Percentiles rank a stretch among this genome's conserved stretches.
These are phyloP conservation scores for Aspergillus floridensis DNA, from an alignment of 2,329 filamentous ascomycete species.

Conservation along the genomic window DNA sequence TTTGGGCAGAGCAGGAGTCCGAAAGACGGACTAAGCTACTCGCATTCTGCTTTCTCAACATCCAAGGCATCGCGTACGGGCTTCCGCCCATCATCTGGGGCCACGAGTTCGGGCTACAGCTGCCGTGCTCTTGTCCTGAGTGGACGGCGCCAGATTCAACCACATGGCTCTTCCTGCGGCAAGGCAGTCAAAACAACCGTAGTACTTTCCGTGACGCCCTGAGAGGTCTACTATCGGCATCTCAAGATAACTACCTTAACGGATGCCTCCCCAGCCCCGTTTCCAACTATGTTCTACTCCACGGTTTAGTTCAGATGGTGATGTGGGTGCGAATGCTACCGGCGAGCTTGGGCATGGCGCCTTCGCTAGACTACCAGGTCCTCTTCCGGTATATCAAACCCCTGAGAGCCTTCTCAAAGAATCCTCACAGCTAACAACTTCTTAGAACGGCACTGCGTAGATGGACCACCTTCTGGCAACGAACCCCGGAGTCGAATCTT, in stretches of 20 bases:
- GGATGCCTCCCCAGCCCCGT: neutral
- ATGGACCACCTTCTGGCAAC: slow-evolving; percentile 10
- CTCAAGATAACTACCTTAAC: neutral
- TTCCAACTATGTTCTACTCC: slow-evolving; percentile 5
- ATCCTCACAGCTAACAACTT: neutral
- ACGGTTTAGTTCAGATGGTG: slow-evolving; percentile 6
- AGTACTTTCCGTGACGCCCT: neutral
- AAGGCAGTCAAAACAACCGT: neutral
- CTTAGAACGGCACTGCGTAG: neutral
- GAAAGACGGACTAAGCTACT: slow-evolving; percentile 6
- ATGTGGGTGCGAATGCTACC: neutral
- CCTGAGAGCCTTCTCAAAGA: neutral
- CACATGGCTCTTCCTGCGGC: slow-evolving; percentile 6
- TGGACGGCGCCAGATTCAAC: slow-evolving; percentile 7
- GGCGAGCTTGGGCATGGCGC: neutral
- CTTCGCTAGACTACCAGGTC: neutral
- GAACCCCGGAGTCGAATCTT: slow-evolving; percentile 9
- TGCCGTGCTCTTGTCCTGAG: slow-evolving; percentile 9
- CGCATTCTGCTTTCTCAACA: slow-evolving; percentile 9
- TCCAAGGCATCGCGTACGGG: slow-evolving; percentile 5
- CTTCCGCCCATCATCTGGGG: neutral
- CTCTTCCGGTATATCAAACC: neutral
- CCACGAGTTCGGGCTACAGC: slow-evolving; percentile 1
- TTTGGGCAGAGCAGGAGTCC: slow-evolving; percentile 4
- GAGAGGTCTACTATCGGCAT: neutral